Percentiles rank a stretch among this genome's conserved stretches.
phyloP scores from a whole-genome alignment of 2,329 filamentous ascomycete genomes.

The Penicillium griseofulvum region DNA sequence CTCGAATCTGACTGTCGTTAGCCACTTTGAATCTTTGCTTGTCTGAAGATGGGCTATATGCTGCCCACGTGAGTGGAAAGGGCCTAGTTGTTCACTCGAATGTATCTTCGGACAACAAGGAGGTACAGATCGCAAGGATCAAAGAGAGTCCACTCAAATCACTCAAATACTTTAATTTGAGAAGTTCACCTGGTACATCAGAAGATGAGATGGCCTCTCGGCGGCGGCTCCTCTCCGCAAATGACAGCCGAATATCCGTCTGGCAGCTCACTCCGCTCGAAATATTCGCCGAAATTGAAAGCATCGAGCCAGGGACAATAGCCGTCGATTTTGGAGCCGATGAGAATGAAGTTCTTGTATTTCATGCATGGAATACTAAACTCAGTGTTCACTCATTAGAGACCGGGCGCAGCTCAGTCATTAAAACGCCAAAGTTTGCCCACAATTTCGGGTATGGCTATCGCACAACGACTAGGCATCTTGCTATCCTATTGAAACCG shows the following conservation, averaged over 20 bases:
- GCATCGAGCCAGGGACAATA: slow-evolving; percentile 36
- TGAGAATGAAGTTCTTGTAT: slow-evolving; percentile 39
- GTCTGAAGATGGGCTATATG: slow-evolving; percentile 33
- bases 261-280: slow-evolving; percentile 39
- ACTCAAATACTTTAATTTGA: slow-evolving; percentile 28
- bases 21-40: slow-evolving; percentile 22
- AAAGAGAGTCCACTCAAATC: slow-evolving; percentile 34
- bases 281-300: slow-evolving; percentile 42
- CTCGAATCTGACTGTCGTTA: slow-evolving; percentile 5
- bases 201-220: slow-evolving; percentile 17
- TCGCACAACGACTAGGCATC: slow-evolving; percentile 39
- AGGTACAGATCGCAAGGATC: slow-evolving; percentile 31
- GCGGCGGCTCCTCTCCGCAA: slow-evolving; percentile 36
- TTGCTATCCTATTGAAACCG: slow-evolving; percentile 42
- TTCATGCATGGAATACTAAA: slow-evolving; percentile 43
- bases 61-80: slow-evolving; percentile 30
- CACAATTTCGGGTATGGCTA: slow-evolving; percentile 39
- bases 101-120: slow-evolving; percentile 29
- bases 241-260: slow-evolving; percentile 34
- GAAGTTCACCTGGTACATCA: neutral
- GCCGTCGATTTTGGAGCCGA: slow-evolving; percentile 40
- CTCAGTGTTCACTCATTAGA: slow-evolving; percentile 37
- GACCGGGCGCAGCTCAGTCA: slow-evolving; percentile 36
- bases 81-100: slow-evolving; percentile 35
- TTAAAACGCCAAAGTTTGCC: slow-evolving; percentile 42